Percentiles rank a stretch among this genome's conserved stretches.
phyloP scores from a whole-genome alignment of 2,329 filamentous ascomycete genomes.

The Botrytis paeoniae region DNA sequence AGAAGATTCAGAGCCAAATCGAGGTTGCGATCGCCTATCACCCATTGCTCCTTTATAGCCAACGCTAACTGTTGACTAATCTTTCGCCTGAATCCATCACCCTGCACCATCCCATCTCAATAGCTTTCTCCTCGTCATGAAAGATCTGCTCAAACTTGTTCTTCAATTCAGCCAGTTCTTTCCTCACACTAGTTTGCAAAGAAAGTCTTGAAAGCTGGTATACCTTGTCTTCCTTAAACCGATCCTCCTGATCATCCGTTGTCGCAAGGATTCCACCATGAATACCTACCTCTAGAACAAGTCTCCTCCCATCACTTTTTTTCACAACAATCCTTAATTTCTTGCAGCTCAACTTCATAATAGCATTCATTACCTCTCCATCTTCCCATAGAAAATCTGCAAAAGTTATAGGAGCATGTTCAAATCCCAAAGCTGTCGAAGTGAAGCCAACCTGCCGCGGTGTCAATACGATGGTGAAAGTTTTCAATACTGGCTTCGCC shows the following conservation, averaged over 20 bases:
- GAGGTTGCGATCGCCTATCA: neutral
- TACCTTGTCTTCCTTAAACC: slow-evolving; percentile 19
- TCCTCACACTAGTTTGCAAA: neutral
- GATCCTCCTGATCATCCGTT: neutral
- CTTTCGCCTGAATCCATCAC: slow-evolving; percentile 8
- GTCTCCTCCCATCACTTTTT: slow-evolving; percentile 17
- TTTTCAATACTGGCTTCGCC: slow-evolving; percentile 24
- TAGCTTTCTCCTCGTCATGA: slow-evolving; percentile 24
- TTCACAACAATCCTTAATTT: slow-evolving; percentile 32
- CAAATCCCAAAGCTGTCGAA: slow-evolving; percentile 22
- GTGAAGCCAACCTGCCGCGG: slow-evolving; percentile 20
- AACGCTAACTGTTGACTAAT: neutral
- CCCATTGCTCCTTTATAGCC: neutral
- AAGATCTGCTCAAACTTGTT: slow-evolving; percentile 28
- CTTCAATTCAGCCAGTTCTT: slow-evolving; percentile 28
- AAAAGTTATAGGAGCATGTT: slow-evolving; percentile 27
- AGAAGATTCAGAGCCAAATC: neutral
- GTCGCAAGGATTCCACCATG: neutral
- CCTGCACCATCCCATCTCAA: slow-evolving; percentile 24
- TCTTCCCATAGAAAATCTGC: slow-evolving; percentile 29
- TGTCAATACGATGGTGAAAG: slow-evolving; percentile 29
- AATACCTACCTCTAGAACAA: neutral
- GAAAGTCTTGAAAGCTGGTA: neutral
- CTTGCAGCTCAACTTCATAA: slow-evolving; percentile 27
- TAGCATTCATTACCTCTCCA: slow-evolving; percentile 26